A percentile compares a stretch with the other conserved stretches of the same genome.
Evolutionary conservation across 306 rosid species (phyloP).

Genomic region (Casuarina equisetifolia): DNA sequence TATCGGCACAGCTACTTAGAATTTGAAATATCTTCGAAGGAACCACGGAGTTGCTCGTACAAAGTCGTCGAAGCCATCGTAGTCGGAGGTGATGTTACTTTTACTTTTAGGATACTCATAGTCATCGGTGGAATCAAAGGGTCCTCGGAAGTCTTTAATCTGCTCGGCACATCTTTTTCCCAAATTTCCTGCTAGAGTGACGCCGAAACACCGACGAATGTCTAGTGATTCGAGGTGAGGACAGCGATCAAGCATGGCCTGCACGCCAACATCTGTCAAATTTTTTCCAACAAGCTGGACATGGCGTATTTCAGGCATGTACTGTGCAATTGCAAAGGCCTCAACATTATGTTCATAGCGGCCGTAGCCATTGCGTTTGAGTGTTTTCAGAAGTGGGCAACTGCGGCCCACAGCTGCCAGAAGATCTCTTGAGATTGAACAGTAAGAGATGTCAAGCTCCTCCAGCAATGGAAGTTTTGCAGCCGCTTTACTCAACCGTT

Average conservation of each 20-base stretch:
- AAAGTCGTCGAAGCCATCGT: too few relatives aligned
- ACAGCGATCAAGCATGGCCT: background rate
- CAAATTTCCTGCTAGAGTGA: constrained; percentile 34
- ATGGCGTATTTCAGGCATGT: too few relatives aligned
- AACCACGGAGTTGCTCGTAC: too few relatives aligned
- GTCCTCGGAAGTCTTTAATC: constrained; percentile 36
- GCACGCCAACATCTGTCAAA: background rate
- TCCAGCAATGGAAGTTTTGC: constrained; percentile 57
- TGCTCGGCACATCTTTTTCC: constrained; percentile 42
- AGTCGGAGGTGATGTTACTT: too few relatives aligned
- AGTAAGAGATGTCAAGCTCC: constrained; percentile 51
- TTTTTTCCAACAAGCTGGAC: background rate
- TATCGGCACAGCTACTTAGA: too few relatives aligned
- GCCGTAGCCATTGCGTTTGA: constrained; percentile 36
- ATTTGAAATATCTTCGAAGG: too few relatives aligned
- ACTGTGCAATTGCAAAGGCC: constrained; percentile 33
- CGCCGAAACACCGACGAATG: background rate
- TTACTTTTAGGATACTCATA: constrained; percentile 22
- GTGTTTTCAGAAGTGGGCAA: constrained; percentile 49
- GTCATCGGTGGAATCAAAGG: constrained; percentile 33
- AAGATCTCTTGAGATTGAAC: constrained; percentile 28
- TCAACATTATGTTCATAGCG: background rate
- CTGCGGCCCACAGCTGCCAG: constrained; percentile 47
- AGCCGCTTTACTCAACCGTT: constrained; percentile 44
- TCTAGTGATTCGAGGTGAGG: constrained; percentile 1